These are phyloP conservation scores for Globisporangium okanoganense DNA, from an alignment of 352 stramenopile species.

Conservation along the genomic window DNA sequence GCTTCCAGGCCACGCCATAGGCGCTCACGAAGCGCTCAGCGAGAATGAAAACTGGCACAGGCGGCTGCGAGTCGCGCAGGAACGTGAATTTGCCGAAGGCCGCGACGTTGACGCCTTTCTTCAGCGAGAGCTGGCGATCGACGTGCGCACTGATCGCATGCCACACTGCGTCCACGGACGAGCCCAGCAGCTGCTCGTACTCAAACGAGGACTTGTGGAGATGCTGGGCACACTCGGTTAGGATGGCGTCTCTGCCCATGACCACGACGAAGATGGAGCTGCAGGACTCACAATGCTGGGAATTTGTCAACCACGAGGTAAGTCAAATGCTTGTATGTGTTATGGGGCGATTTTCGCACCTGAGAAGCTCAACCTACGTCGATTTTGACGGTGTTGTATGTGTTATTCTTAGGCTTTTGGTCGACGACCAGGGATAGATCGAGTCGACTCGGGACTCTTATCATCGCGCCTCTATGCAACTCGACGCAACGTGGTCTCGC, in stretches of 20 bases:
- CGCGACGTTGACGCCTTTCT: conserved; percentile 37
- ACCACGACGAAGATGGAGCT: not conserved
- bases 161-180: conserved; percentile 45
- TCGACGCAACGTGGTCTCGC: conserved; percentile 4
- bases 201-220: conserved; percentile 46
- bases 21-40: conserved; percentile 40
- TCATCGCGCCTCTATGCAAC: not conserved
- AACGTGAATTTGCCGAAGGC: conserved; percentile 59
- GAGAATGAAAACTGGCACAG: conserved; percentile 43
- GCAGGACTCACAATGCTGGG: not conserved
- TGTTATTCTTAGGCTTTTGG: not conserved
- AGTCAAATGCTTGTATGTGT: conserved; percentile 1
- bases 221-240: conserved; percentile 45
- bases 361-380: not conserved
- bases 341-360: not conserved
- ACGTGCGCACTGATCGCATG: conserved; percentile 28
- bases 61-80: conserved; percentile 30
- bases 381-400: not conserved
- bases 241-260: conserved; percentile 18
- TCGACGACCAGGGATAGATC: not conserved
- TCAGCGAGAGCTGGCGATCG: conserved; percentile 32
- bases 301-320: conserved; percentile 5
- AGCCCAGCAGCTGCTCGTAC: conserved; percentile 53
- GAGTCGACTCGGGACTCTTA: not conserved
- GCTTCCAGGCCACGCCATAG: conserved; percentile 38